A percentile compares a stretch with the other conserved stretches of the same genome.
Evolutionary conservation across 805 yeast species (phyloP).

Genomic region (Lipomyces mesembrius): DNA sequence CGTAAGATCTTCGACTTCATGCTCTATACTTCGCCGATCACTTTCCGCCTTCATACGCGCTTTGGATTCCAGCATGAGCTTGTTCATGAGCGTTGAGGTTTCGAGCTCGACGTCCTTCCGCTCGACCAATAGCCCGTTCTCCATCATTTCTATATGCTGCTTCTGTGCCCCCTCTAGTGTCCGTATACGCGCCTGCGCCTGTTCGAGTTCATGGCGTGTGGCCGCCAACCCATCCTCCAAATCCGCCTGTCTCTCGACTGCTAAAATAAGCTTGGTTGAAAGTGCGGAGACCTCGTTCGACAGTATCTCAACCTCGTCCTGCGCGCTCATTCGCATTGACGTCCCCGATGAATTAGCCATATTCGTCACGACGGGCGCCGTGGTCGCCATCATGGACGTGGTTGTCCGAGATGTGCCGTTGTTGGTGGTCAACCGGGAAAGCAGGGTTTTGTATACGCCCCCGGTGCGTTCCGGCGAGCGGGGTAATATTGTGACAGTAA

Average conservation of each 20-base stretch:
- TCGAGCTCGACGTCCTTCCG: conserved; percentile 42
- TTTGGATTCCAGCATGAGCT: conserved; percentile 42
- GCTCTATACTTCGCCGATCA: conserved; percentile 63
- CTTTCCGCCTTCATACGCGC: conserved; percentile 57
- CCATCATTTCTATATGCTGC: conserved; percentile 18
- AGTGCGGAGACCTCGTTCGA: conserved; percentile 37
- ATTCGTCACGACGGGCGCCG: not conserved
- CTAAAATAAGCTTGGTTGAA: conserved; percentile 40
- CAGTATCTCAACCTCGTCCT: conserved; percentile 28
- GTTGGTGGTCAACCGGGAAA: conserved; percentile 19
- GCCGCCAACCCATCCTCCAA: conserved; percentile 39
- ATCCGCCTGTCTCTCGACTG: conserved; percentile 42
- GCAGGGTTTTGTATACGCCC: conserved; percentile 17
- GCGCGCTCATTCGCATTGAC: conserved; percentile 20
- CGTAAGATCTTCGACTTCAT: conserved; percentile 79
- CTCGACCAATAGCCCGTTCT: conserved; percentile 40
- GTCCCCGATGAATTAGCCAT: conserved; percentile 12
- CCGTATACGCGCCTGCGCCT: conserved; percentile 18
- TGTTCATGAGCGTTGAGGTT: conserved; percentile 45
- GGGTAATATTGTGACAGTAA: conserved; percentile 12
- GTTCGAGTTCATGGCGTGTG: conserved; percentile 30
- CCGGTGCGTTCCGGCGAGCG: conserved; percentile 20
- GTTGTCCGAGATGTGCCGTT: conserved; percentile 2
- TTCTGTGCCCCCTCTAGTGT: conserved; percentile 28
- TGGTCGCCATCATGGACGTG: not conserved